These are phyloP conservation scores for Dictyostelium purpureum DNA, from an alignment of 78 protist species.

Conservation along the genomic window DNA sequence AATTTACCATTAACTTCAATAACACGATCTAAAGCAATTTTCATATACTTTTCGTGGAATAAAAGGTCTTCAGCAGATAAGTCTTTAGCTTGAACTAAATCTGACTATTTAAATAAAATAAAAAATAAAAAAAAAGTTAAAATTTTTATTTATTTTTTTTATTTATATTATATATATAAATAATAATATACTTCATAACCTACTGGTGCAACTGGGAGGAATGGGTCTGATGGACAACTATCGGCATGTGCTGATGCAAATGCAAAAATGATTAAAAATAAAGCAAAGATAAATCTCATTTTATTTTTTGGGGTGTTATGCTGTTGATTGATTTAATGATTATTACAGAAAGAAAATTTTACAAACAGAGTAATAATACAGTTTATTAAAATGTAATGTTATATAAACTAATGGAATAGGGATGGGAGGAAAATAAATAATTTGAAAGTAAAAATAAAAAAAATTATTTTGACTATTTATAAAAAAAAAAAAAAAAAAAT, in stretches of 20 bases:
- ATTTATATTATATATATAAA: neutral
- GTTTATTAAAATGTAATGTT: neutral
- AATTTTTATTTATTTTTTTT: neutral
- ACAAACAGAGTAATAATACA: neutral
- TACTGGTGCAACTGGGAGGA: constrained; percentile 21
- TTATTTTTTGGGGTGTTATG: neutral
- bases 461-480: neutral
- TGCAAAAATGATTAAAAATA: neutral
- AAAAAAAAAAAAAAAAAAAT: too few species aligned
- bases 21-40: constrained; percentile 22
- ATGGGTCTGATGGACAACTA: neutral
- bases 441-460: neutral
- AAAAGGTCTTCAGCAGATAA: constrained; percentile 10
- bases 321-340: neutral
- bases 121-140: neutral
- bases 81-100: neutral
- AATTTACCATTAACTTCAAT: constrained; percentile 8
- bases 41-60: constrained; percentile 38
- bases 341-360: neutral
- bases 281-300: neutral
- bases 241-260: neutral
- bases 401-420: too few species aligned
- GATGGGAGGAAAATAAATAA: too few species aligned
- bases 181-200: neutral
- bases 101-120: neutral